These are phyloP conservation scores for Botrytis elliptica DNA, from an alignment of 2,329 filamentous ascomycete genomes.

Conservation along the genomic window DNA sequence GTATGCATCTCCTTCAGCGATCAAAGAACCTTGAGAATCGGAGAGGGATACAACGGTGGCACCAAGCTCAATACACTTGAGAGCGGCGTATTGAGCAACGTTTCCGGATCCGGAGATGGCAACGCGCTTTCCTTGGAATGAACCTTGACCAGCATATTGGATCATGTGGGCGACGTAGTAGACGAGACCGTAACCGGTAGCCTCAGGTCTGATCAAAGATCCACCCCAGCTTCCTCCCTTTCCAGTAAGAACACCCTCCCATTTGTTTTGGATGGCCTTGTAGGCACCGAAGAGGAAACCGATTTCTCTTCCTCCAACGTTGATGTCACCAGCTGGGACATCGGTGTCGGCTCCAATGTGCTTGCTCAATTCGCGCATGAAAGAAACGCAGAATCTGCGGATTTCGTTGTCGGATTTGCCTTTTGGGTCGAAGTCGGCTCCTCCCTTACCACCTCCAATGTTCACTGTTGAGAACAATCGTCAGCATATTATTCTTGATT, in stretches of 20 bases:
- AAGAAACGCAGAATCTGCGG: constrained; percentile 91
- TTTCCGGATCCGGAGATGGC: constrained; percentile 97
- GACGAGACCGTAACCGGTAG: constrained; percentile 92
- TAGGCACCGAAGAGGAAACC: constrained; percentile 95
- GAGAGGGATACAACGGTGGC: constrained; percentile 90
- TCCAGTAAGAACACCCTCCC: constrained; percentile 94
- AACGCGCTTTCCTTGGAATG: constrained; percentile 87
- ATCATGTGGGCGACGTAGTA: constrained; percentile 99
- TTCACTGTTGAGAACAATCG: constrained; percentile 54
- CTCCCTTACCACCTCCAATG: constrained; percentile 98
- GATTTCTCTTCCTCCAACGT: constrained; percentile 87
- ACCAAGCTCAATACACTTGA: constrained; percentile 95
- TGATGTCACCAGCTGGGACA: constrained; percentile 95
- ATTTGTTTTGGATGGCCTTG: constrained; percentile 82
- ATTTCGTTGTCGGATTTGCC: constrained; percentile 97
- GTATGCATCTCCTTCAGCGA: constrained; percentile 67
- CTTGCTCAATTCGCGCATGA: constrained; percentile 93
- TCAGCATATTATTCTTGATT: constrained; percentile 13
- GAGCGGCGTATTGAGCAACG: constrained; percentile 94
- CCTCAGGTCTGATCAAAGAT: constrained; percentile 90
- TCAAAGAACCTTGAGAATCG: constrained; percentile 82
- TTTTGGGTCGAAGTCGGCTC: constrained; percentile 98
- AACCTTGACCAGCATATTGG: constrained; percentile 80
- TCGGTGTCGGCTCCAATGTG: constrained; percentile 97
- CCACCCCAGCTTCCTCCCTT: constrained; percentile 95